phyloP scores from a whole-genome alignment of 2,329 filamentous ascomycete genomes.

The Colletotrichum chrysophilum region DNA sequence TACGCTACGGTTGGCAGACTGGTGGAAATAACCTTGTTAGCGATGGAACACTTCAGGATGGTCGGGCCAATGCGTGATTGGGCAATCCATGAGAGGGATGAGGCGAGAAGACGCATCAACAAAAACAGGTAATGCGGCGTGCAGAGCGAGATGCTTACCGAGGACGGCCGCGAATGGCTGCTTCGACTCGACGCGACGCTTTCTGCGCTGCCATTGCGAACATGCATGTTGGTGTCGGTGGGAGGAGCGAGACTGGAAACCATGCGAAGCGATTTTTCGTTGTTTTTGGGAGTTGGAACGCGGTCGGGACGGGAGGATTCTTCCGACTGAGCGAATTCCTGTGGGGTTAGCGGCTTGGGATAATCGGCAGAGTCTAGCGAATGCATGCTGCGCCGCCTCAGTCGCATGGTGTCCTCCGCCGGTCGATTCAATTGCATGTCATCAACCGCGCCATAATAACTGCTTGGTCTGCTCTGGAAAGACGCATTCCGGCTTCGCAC shows the following conservation, averaged over 20 bases:
- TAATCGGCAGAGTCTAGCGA: constrained; percentile 58
- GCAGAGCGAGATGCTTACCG: constrained; percentile 59
- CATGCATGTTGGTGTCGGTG: constrained; percentile 33
- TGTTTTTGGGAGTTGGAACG: constrained; percentile 28
- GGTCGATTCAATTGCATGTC: constrained; percentile 68
- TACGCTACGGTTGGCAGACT: constrained; percentile 66
- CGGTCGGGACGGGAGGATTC: constrained; percentile 25
- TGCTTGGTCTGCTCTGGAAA: constrained; percentile 53
- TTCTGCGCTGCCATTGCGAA: constrained; percentile 66
- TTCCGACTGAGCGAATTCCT: constrained; percentile 36
- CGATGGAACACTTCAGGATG: constrained; percentile 37
- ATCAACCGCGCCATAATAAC: constrained; percentile 62
- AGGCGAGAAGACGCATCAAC: background rate
- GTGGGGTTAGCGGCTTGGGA: constrained; percentile 41
- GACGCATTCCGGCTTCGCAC: constrained; percentile 34
- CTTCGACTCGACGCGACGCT: constrained; percentile 66
- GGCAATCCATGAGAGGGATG: constrained; percentile 35
- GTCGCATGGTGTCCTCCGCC: constrained; percentile 77
- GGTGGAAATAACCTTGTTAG: constrained; percentile 52
- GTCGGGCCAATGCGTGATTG: constrained; percentile 43
- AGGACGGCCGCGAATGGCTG: constrained; percentile 65
- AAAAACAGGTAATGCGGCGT: constrained; percentile 11
- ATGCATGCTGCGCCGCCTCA: constrained; percentile 83
- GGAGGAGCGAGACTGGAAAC: constrained; percentile 29
- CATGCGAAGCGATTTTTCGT: constrained; percentile 42